Evolutionary conservation across 2,329 filamentous ascomycete genomes (phyloP).

Genomic region (Triangularia verruculosa): DNA sequence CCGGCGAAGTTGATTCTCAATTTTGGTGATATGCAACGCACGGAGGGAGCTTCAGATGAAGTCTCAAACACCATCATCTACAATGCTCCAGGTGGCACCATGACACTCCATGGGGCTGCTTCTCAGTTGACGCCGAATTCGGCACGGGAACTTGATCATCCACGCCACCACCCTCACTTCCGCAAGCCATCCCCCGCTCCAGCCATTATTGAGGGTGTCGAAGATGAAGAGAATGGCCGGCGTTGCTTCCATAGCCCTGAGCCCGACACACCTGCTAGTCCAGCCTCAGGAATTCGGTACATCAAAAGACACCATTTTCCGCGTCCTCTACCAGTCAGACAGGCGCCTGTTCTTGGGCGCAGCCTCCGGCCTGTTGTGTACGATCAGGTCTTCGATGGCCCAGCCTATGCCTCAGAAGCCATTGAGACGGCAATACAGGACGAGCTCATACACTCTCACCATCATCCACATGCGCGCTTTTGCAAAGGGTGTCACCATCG

Average conservation of each 20-base stretch:
- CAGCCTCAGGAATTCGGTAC: background rate
- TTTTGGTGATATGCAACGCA: constrained; percentile 12
- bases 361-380: background rate
- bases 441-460: background rate
- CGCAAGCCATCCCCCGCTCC: background rate
- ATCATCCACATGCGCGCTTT: background rate
- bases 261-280: background rate
- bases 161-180: background rate
- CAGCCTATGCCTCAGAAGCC: background rate
- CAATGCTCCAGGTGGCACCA: background rate
- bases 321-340: background rate
- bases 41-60: background rate
- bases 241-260: background rate
- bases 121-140: background rate
- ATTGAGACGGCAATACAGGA: background rate
- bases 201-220: background rate
- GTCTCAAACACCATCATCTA: background rate
- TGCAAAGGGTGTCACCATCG: background rate
- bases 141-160: background rate
- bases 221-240: background rate
- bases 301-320: background rate
- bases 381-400: background rate
- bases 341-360: background rate
- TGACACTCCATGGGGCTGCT: background rate
- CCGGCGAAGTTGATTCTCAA: constrained; percentile 22